Conservation (phyloP, 2,329 filamentous ascomycete species). For the Pochonia chlamydosporia region DNA sequence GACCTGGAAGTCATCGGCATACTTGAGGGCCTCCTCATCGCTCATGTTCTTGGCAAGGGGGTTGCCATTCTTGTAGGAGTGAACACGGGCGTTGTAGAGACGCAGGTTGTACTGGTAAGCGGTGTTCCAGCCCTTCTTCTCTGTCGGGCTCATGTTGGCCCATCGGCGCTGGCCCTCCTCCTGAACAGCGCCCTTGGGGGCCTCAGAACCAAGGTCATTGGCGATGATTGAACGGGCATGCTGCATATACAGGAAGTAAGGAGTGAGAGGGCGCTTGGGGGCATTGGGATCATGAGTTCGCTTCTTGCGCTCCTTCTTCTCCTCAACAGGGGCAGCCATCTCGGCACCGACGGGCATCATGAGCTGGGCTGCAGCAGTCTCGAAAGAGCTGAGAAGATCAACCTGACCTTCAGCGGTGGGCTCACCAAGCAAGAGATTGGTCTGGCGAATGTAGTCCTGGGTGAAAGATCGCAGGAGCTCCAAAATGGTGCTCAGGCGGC, state of each 20-base stretch:
- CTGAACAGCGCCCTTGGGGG: slow-evolving; percentile 80
- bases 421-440: slow-evolving; percentile 72
- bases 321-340: slow-evolving; percentile 45
- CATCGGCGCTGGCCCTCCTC: slow-evolving; percentile 83
- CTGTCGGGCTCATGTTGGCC: slow-evolving; percentile 66
- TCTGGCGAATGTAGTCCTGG: slow-evolving; percentile 81
- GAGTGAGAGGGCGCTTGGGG: slow-evolving; percentile 87
- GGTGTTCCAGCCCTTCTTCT: slow-evolving; percentile 65
- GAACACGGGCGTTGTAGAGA: slow-evolving; percentile 59
- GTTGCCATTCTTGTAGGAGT: slow-evolving; percentile 60
- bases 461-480: slow-evolving; percentile 74
- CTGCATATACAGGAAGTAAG: slow-evolving; percentile 93
- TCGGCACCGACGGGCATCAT: slow-evolving; percentile 32
- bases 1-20: slow-evolving; percentile 54
- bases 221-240: slow-evolving; percentile 79
- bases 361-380: slow-evolving; percentile 42
- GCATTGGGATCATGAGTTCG: slow-evolving; percentile 84
- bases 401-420: slow-evolving; percentile 44
- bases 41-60: slow-evolving; percentile 52
- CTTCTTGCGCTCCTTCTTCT: slow-evolving; percentile 88
- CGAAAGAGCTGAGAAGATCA: slow-evolving; percentile 44
- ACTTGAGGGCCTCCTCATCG: slow-evolving; percentile 54
- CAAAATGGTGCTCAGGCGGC: slow-evolving; percentile 70
- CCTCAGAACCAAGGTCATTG: slow-evolving; percentile 65
- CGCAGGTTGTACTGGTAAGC: slow-evolving; percentile 63